Evolutionary conservation across 1,139 yeast species (phyloP).

Genomic region (Geotrichum histeridarum): DNA sequence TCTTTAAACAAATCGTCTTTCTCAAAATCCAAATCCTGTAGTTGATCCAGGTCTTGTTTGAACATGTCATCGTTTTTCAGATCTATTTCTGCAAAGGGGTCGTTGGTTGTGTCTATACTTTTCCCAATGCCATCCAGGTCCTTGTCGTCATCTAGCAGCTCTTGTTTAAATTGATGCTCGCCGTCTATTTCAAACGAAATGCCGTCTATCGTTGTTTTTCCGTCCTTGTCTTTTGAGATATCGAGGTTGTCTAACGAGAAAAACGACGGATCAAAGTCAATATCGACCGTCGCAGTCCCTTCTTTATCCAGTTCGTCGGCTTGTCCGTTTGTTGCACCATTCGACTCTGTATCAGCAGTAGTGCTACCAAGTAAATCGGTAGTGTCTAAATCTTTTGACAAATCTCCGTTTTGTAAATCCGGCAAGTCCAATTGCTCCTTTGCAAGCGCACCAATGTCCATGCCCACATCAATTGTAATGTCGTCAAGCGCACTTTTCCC

Average conservation of each 20-base stretch:
- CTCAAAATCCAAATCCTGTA: neutral
- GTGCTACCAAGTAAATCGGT: no score
- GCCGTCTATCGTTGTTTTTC: neutral
- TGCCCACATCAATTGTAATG: no score
- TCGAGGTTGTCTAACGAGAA: conserved; percentile 1
- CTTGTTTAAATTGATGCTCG: neutral
- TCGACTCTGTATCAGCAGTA: no score
- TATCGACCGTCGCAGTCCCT: neutral
- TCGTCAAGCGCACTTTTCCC: no score
- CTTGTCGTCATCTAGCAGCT: neutral
- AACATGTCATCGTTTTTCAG: neutral
- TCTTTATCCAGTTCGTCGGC: neutral
- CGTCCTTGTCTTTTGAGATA: conserved; percentile 2
- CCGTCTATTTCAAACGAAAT: neutral
- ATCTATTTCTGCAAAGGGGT: neutral
- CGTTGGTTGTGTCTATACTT: neutral
- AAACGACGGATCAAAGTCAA: conserved; percentile 2
- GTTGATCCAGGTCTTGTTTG: neutral
- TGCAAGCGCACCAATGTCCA: no score
- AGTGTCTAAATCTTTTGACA: no score
- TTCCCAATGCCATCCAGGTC: neutral
- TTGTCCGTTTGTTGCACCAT: no score
- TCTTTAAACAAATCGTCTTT: neutral
- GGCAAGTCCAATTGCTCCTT: no score
- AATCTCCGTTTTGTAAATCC: no score